Base-by-base conservation (phyloP, 1,139 yeast species). In the Hansenula lynferdii region DNA sequence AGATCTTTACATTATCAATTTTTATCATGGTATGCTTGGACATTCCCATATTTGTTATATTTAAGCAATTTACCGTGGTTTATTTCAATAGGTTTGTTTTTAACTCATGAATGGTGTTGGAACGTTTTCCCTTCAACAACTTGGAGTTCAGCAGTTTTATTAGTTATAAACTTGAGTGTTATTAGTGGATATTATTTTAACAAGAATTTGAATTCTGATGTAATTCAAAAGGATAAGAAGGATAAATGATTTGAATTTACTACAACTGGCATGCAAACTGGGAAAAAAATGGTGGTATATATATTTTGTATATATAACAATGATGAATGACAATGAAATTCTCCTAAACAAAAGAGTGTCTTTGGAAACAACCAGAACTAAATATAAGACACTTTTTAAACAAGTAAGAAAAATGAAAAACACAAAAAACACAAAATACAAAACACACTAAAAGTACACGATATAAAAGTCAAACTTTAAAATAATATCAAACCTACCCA, bases 1-100 rank as follows among this genome's bases (percentile, higher is more conserved):
- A 72, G 97, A 45, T 85, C 96, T 1, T 67, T 90, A 42, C 98
- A 90, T 58, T 90, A 89, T 61, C 98, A 90, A 60, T 90, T 90
- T 51, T 75, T 89, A 42, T 70, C 90, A 5, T 90, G 98, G 98
- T 89, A 89, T 59, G 77, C 76, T 44, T 89, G 94, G 89, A 78
- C 84, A 28, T 59, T 86, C 19, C 97, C 97, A 1, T 75, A 75
- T 41, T 58, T 90, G 43, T 58, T 86, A 16, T 68, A 65, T 46
- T 68, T 69, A 36, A 61, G 77, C 1, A 65, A 67, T 8, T 58
- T 68, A 53, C 65, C 71, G 18, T 52, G 67, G 35, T 53, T 63
- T 33, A 38, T 70, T 2, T 53, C 69, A 29, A 48, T 69, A 32
- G 44, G 59, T 3, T 40, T 75, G 3, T 67, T 69, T 64, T 29